Percentiles rank a stretch among this genome's conserved stretches.
phyloP scores from a whole-genome alignment of 1,284 basidiomycete species.

The Amylostereum chailletii region DNA sequence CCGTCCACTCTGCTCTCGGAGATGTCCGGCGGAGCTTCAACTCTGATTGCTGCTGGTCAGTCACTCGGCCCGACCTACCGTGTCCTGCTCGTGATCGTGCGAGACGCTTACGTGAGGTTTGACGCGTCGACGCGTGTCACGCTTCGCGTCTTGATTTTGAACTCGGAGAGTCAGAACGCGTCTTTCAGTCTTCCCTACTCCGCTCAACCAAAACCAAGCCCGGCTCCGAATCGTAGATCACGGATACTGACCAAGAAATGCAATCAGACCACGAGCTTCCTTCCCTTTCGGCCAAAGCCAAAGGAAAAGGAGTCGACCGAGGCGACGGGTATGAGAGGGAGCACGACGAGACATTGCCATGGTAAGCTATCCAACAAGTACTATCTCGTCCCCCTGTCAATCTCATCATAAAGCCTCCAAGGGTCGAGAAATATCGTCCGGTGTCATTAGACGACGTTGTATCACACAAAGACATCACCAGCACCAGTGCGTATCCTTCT shows the following conservation, averaged over 20 bases:
- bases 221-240: conserved; percentile 16
- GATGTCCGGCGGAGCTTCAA: no score
- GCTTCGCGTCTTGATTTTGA: neutral
- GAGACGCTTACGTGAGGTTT: no score
- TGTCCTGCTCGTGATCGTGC: neutral
- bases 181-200: neutral
- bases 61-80: no score
- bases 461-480: conserved; percentile 89
- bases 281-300: conserved; percentile 40
- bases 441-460: conserved; percentile 86
- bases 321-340: conserved; percentile 20
- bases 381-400: conserved; percentile 2
- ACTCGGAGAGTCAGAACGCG: neutral
- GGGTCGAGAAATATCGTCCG: conserved; percentile 96
- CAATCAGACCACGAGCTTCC: conserved; percentile 38
- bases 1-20: neutral
- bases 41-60: no score
- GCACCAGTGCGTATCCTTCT: conserved; percentile 60
- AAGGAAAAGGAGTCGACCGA: conserved; percentile 49
- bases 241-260: conserved; percentile 51
- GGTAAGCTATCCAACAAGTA: conserved; percentile 33
- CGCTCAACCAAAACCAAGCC: neutral
- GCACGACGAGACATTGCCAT: conserved; percentile 63
- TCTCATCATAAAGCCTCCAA: conserved; percentile 21
- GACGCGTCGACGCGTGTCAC: no score